Evolutionary conservation across 768 basidiomycete species (phyloP), one percentile per base, ranked within the genome.

Genomic region (Filobasidium floriforme): DNA sequence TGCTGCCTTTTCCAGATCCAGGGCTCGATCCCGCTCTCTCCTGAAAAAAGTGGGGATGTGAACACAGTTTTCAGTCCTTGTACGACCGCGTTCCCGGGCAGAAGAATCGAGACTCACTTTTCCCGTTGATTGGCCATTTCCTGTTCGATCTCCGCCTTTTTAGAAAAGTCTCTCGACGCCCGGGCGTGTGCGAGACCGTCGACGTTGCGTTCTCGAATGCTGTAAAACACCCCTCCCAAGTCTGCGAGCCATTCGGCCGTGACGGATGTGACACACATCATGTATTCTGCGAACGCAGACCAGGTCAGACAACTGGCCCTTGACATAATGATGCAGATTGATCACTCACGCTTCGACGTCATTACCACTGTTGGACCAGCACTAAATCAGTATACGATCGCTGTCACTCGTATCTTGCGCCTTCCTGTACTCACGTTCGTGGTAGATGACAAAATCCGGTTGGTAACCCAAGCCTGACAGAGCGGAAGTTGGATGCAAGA

Each of bases 231-330:
- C 62, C 90, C 89, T 68, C 93, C 93, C 46, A 96, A 84, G 69
- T 96, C 92, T 72, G 93, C 92, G 41, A 98, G 84, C 96, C 96
- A 99, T 79, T 92, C 92, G 2, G 96, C 87, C 75, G 98, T 92
- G 68, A 98, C 89, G 0, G 94, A 87, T 1, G 96, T 97, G n/a
- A 99, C 96, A 77, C 92, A 92, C 19, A 93, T 94, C 93, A 97
- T 96, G 80, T 99, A 99, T 80, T 81, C 72, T 80, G 77, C 19
- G 65, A 51, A 22, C 2, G 44, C 60, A 52, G 37, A 24, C 12
- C 4, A 32, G 54, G 24, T 57, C 18, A 28, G 68, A 59, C 52
- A 61, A 70, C 67, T 37, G 75, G 76, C n/a, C 60, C 60, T 5
- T 7, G 28, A 60, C 63, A 15, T 18, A 52, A 37, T 32, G n/a